Base-by-base conservation (phyloP, 2,329 filamentous ascomycete species). In the Gnomoniopsis smithogilvyi region DNA sequence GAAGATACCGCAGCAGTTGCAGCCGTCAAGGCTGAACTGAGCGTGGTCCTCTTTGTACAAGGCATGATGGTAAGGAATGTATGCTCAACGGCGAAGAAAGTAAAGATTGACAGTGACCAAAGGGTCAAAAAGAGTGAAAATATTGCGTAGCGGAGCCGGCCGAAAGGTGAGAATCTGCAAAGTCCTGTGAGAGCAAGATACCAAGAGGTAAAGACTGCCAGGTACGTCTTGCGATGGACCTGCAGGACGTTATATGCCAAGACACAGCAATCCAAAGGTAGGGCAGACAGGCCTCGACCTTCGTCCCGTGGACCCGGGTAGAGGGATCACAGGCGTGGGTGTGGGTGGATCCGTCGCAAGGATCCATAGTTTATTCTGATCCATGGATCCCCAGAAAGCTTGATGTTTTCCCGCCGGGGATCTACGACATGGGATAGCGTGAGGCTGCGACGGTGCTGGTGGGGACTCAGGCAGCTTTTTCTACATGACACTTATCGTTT, bases 1-100 rank as follows among this genome's bases (percentile, higher is more conserved):
- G 36, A 41, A 41, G 36, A 41, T 41, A 61, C 51, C 7, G 56
- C 47, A 6, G 56, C 56, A 50, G 59, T 62, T 43, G 59, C 56
- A n/a, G 56, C 56, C 6, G 56, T 47, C 48, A 62, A 49, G 48
- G 55, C 59, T 26, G 56, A 55, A 49, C 59, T 59, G 15, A 62
- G 52, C 2, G 46, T 55, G 17, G 59, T 59, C 12, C 47, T 61
- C 47, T 26, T 55, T 2, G 55, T 48, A 41, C 51, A 59, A 50
- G 59, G 56, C 59, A 62, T 62, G 6, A 22, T 38, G 22, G 30
- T 30, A 30, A 33, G 33, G 48, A 50, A 33, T 54, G 46, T 17
- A 48, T 54, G n/a, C 48, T 41, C 38, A 26, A 15, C 14, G 26
- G 49, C n/a, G 21, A 2, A 33, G 15, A 3, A 30, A 15, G 43